Base-by-base conservation (phyloP, 768 basidiomycete species). In the Tulasnella sp. region DNA sequence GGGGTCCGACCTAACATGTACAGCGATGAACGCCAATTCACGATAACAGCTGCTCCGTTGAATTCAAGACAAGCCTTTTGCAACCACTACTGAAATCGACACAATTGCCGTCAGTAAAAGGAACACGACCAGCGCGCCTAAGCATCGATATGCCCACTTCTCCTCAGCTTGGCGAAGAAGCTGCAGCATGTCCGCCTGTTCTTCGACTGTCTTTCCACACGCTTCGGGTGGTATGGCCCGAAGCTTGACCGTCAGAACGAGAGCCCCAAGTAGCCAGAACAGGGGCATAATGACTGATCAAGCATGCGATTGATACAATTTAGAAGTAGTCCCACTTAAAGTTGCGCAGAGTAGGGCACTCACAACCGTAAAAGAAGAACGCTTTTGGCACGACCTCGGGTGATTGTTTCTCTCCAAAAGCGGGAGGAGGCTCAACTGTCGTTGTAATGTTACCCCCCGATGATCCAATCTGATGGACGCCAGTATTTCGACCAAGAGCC, bases 71-170 rank as follows among this genome's bases (percentile, higher is more conserved):
- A 31, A 54, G n/a, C 42, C 48, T 12, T 48, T 42, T 14, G 48
- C 31, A 6, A 58, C 76, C 24, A 79, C 24, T 28, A 79, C 78
- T 31, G 78, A 37, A 22, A 79, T 79, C 14, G 72, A 34, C 28
- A 72, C 64, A 31, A 48, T 20, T 24, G 60, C 78, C 20, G 54
- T 20, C 14, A 69, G 34, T 5, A 79, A 37, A 12, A 72, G n/a
- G 24, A 73, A 72, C 41, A 44, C 78, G 22, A 44, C 64, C 31
- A 34, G 16, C n/a, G 78, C 78, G 16, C 18, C 50, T 20, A 79
- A 69, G 64, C 78, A 79, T 75, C 78, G 60, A 74, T 79, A 74
- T 24, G 79, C 79, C 79, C 79, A 80, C 60, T 80, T 80, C 20
- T 76, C 79, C 69, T 81, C 80, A 4, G 75, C 24, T 24, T 37